A percentile compares a stretch with the other conserved stretches of the same genome.
Conservation (phyloP, 176 grass and related monocot genomes). For the Pontederia crassipes region DNA sequence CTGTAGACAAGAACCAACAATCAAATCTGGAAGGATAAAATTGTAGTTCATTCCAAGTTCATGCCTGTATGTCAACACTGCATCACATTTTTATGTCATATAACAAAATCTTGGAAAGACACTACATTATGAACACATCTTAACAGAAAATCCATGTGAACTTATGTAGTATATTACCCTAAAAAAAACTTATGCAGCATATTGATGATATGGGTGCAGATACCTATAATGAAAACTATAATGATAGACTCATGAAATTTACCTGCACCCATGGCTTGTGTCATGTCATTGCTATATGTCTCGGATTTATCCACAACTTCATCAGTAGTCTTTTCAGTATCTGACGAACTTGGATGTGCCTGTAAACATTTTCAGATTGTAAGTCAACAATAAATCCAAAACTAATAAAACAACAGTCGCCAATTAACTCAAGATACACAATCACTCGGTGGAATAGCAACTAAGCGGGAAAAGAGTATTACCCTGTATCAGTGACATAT, state of each 20-base stretch:
- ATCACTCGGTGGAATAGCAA: no score
- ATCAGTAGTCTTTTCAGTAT: conserved; percentile 26
- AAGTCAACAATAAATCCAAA: no score
- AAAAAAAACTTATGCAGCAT: no score
- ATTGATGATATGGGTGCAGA: no score
- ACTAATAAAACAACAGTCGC: no score
- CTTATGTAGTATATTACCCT: no score
- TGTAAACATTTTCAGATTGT: not conserved
- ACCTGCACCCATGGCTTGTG: conserved; percentile 93
- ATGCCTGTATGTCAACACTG: conserved; percentile 89
- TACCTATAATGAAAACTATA: not conserved
- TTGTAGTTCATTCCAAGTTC: conserved; percentile 98
- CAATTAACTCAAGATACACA: no score
- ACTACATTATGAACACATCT: no score
- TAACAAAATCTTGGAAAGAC: no score
- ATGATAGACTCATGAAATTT: conserved; percentile 7
- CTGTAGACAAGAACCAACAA: conserved; percentile 97
- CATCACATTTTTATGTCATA: not conserved
- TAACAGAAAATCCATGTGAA: no score
- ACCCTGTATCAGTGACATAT: no score
- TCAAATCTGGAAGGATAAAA: conserved; percentile 83
- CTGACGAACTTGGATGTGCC: conserved; percentile 29
- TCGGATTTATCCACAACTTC: conserved; percentile 50
- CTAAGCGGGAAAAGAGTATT: no score
- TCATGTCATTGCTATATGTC: conserved; percentile 69